These are phyloP conservation scores for Aspergillus clavatus DNA, from an alignment of 2,329 filamentous ascomycete species.

Conservation along the genomic window DNA sequence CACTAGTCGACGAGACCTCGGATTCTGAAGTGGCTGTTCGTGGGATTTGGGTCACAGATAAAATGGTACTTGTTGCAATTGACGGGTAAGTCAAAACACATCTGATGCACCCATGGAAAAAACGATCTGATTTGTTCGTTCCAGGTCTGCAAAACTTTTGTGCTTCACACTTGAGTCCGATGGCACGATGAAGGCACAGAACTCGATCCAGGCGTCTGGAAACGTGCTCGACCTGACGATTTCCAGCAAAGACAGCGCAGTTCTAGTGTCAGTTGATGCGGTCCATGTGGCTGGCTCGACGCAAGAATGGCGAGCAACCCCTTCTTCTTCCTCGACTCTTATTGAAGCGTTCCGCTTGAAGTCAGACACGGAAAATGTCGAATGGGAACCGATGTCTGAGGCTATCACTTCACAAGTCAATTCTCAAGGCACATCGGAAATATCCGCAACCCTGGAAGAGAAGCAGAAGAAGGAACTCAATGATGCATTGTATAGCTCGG, in stretches of 20 bases:
- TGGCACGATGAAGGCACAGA: constrained; percentile 47
- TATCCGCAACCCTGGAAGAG: constrained; percentile 22
- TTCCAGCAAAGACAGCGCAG: constrained; percentile 24
- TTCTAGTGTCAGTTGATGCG: constrained; percentile 52
- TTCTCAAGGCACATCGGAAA: constrained; percentile 23
- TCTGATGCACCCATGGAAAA: no score
- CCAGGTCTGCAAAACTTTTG: constrained; percentile 64
- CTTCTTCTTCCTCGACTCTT: constrained; percentile 18
- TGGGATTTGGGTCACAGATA: constrained; percentile 45
- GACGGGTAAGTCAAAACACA: constrained; percentile 50
- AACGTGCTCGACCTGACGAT: constrained; percentile 59
- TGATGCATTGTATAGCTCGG: constrained; percentile 36
- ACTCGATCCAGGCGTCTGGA: constrained; percentile 55
- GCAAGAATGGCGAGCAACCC: constrained; percentile 30
- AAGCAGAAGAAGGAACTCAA: constrained; percentile 32
- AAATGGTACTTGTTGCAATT: constrained; percentile 48
- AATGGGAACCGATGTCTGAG: constrained; percentile 22
- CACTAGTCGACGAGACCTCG: constrained; percentile 19
- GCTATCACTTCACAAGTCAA: constrained; percentile 26
- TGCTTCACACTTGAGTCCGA: constrained; percentile 53
- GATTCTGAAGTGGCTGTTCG: constrained; percentile 43
- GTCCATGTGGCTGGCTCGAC: constrained; percentile 50
- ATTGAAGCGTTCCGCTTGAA: constrained; percentile 29
- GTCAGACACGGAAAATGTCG: constrained; percentile 16
- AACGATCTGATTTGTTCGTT: no score